Evolutionary conservation across 495 filamentous ascomycete species (phyloP).

Genomic region (Acidomyces sp.): DNA sequence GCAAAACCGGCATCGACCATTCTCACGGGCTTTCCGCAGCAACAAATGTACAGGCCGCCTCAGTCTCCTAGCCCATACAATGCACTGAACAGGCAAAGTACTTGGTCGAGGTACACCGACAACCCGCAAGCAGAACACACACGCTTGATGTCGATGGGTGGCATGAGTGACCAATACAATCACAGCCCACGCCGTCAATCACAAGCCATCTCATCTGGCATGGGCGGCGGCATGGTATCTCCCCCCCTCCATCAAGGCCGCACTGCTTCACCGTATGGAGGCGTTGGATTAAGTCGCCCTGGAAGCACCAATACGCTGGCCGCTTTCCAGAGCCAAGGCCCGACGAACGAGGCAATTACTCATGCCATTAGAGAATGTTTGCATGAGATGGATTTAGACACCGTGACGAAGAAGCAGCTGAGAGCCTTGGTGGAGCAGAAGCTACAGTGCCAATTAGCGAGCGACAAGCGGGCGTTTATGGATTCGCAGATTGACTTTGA

Average conservation of each 20-base stretch:
- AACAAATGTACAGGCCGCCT: constrained; percentile 55
- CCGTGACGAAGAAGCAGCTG: constrained; percentile 93
- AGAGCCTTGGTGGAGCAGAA: constrained; percentile 79
- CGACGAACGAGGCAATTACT: constrained; percentile 58
- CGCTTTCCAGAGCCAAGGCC: constrained; percentile 38
- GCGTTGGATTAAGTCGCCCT: constrained; percentile 45
- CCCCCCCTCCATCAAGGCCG: constrained; percentile 8
- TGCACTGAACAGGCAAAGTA: constrained; percentile 27
- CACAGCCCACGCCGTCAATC: constrained; percentile 34
- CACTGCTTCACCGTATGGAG: constrained; percentile 16
- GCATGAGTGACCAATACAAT: constrained; percentile 43
- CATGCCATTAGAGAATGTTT: constrained; percentile 73
- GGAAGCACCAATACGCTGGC: constrained; percentile 45
- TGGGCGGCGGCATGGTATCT: constrained; percentile 2
- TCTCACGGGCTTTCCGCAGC: constrained; percentile 62
- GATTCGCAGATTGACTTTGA: constrained; percentile 87
- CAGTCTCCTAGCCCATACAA: constrained; percentile 59
- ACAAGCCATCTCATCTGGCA: too few relatives aligned
- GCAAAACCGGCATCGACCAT: constrained; percentile 87
- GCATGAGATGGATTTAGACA: constrained; percentile 85
- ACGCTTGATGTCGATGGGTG: constrained; percentile 50
- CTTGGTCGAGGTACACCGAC: constrained; percentile 30
- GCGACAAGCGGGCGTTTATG: constrained; percentile 71
- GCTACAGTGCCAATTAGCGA: constrained; percentile 71
- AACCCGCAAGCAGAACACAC: constrained; percentile 31